Evolutionary conservation across 805 yeast species (phyloP).

Genomic region (Saccharomycodes ludwigii): DNA sequence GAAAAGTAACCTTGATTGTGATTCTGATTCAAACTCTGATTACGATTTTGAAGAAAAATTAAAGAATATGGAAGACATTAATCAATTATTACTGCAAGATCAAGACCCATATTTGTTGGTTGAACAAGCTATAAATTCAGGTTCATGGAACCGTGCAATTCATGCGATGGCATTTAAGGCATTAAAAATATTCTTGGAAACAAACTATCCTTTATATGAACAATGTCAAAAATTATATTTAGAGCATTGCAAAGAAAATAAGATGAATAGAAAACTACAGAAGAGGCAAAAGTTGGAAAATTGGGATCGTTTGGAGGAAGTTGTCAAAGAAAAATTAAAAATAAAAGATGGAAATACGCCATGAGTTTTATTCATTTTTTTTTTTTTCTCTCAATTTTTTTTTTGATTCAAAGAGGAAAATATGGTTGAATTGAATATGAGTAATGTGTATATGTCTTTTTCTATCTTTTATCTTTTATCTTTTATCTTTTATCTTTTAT

Average conservation of each 20-base stretch:
- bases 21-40: too few species aligned
- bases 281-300: constrained; percentile 32
- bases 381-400: too few species aligned
- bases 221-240: constrained; percentile 84
- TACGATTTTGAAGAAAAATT: constrained; percentile 3
- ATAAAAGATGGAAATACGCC: constrained; percentile 8
- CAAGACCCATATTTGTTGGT: constrained; percentile 25
- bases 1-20: too few species aligned
- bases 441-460: too few species aligned
- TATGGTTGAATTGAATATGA: too few species aligned
- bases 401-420: too few species aligned
- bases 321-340: constrained; percentile 29
- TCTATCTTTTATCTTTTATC: too few species aligned
- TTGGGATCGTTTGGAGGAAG: constrained; percentile 58
- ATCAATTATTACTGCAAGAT: constrained; percentile 4
- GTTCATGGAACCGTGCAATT: constrained; percentile 90
- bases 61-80: constrained; percentile 6
- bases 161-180: constrained; percentile 87
- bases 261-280: constrained; percentile 46
- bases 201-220: constrained; percentile 82
- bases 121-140: constrained; percentile 30
- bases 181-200: constrained; percentile 81
- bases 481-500: too few species aligned
- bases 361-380: too few species aligned
- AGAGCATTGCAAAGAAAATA: constrained; percentile 64